Evolutionary conservation across 371 early-diverging fungal genomes (phyloP).

Genomic region (Dichotomocladium elegans): DNA sequence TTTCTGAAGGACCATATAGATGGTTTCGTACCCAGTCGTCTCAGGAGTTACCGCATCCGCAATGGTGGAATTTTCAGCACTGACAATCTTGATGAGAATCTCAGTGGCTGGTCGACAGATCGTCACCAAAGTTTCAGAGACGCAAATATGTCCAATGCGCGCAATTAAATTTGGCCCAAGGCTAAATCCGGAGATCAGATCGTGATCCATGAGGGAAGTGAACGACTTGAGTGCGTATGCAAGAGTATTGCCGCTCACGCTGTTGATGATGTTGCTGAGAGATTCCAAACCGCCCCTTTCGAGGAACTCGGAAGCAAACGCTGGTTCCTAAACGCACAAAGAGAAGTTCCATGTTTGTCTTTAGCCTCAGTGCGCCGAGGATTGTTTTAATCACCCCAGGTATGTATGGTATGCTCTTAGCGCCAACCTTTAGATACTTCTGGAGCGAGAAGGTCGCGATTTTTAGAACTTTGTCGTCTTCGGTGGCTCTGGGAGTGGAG

Average conservation of each 20-base stretch:
- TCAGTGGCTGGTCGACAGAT: conserved; percentile 72
- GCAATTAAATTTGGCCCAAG: conserved; percentile 53
- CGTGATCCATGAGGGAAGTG: conserved; percentile 65
- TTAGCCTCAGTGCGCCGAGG: too few species aligned
- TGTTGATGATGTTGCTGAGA: conserved; percentile 59
- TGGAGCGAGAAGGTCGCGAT: conserved; percentile 62
- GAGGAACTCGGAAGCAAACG: conserved; percentile 68
- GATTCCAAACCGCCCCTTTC: conserved; percentile 55
- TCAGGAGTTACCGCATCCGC: background rate
- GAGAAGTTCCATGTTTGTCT: too few species aligned
- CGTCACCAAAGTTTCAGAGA: conserved; percentile 61
- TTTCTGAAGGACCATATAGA: conserved; percentile 46
- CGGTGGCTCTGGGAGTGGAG: conserved; percentile 15
- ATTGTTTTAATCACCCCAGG: background rate
- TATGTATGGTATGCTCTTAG: background rate
- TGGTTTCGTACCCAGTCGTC: conserved; percentile 40
- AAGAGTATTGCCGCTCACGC: conserved; percentile 60
- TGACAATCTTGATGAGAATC: conserved; percentile 60
- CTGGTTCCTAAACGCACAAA: conserved; percentile 45
- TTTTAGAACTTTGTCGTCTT: conserved; percentile 56
- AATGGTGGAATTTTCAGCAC: conserved; percentile 33
- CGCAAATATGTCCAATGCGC: conserved; percentile 54
- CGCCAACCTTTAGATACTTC: conserved; percentile 56
- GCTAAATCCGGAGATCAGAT: conserved; percentile 52
- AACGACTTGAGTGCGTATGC: conserved; percentile 71